These are phyloP conservation scores for Beauveria medogensis DNA, from an alignment of 2,329 filamentous ascomycete species.

Conservation along the genomic window DNA sequence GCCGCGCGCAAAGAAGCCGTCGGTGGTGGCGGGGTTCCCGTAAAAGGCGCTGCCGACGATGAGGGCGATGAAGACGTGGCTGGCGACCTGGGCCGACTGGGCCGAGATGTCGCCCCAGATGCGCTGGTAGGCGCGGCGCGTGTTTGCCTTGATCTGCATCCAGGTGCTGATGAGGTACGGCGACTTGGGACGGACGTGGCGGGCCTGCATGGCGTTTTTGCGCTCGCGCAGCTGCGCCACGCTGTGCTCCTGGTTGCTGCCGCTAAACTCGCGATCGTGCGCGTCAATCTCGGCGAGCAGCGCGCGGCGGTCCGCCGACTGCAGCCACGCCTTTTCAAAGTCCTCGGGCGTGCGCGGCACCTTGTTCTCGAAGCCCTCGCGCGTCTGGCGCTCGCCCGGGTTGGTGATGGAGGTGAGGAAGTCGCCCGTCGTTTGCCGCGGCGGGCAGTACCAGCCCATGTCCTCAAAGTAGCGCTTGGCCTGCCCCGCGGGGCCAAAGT, in stretches of 20 bases:
- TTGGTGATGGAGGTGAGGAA: conserved; percentile 65
- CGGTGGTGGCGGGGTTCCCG: conserved; percentile 39
- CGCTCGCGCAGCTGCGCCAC: conserved; percentile 35
- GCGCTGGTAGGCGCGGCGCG: conserved; percentile 41
- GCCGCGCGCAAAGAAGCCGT: conserved; percentile 45
- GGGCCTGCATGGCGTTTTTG: conserved; percentile 43
- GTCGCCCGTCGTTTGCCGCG: conserved; percentile 59
- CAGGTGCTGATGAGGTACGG: conserved; percentile 48
- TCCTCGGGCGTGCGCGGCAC: conserved; percentile 64
- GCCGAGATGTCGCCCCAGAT: conserved; percentile 44
- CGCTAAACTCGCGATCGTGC: conserved; percentile 38
- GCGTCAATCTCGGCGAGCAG: conserved; percentile 41
- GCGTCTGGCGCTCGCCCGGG: conserved; percentile 47
- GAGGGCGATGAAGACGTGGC: conserved; percentile 47
- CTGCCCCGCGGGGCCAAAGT: conserved; percentile 53
- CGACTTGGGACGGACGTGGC: conserved; percentile 45
- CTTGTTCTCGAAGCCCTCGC: conserved; percentile 49
- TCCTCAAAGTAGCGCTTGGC: conserved; percentile 60
- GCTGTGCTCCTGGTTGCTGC: conserved; percentile 30
- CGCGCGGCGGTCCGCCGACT: conserved; percentile 35
- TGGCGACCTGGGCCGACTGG: conserved; percentile 35
- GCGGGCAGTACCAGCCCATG: conserved; percentile 60
- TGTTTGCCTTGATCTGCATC: conserved; percentile 46
- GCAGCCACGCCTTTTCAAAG: conserved; percentile 45
- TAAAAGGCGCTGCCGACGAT: conserved; percentile 57